Base-by-base conservation (phyloP, 345 rosid species). In the Theobroma cacao region DNA sequence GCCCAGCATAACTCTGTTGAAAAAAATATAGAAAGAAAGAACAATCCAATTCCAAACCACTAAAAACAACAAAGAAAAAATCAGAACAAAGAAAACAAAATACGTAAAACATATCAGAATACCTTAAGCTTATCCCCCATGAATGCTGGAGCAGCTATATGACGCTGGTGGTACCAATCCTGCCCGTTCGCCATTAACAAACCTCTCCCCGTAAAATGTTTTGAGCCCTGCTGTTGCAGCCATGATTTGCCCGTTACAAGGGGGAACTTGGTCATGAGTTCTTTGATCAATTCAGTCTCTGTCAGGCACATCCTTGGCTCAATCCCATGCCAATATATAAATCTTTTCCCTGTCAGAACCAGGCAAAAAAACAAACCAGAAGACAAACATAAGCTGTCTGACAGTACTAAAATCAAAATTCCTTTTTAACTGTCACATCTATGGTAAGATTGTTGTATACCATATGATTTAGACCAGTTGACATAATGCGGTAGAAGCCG, bases 401-500 rank as follows among this genome's bases (percentile, higher is more conserved):
- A 26, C 5, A 5, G 24, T 22, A 28, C 63, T 14, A 10, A 7
- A 26, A 60, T 33, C 34, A 4, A 40, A 24, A 11, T 17, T 33
- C 38, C 20, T 60, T 1, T 30, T 41, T 4, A 26, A 4, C 0
- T 40, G 22, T 30, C 61, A 36, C 15, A 9, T 73, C 18, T 4
- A 31, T 12, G 43, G 18, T 30, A 34, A 18, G 41, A 38, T 38
- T 38, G 41, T 11, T 7, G 10, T 7, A 43, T 86, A 94, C 99
- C 99, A 31, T 84, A 96, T 81, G 84, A 90, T 68, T 86, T 78
- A 20, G 98, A 90, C 99, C 99, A 94, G 30, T 84, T 70, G 79
- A 86, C 90, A 33, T 87, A 94, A 85, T 96, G 98, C 52, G 99
- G 99, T 40, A 94, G 73, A 74, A 96, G 98, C 13, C 99, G 97